Percentiles rank a stretch among this genome's conserved stretches.
Evolutionary conservation across 2,329 filamentous ascomycete genomes (phyloP).

Genomic region (Cercospora sp.): DNA sequence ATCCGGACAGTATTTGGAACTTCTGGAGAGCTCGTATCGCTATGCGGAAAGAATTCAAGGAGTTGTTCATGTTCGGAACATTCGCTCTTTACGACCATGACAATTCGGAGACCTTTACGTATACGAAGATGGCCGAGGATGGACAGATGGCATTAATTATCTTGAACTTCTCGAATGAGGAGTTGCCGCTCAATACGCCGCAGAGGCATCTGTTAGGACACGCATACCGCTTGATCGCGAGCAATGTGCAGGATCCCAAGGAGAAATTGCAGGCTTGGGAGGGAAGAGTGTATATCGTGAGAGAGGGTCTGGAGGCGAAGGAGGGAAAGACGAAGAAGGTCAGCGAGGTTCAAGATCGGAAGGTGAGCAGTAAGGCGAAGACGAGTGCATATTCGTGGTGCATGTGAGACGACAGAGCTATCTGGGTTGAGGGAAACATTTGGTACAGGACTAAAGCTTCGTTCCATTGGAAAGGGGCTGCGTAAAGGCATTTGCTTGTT

Average conservation of each 20-base stretch:
- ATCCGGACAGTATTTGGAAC: constrained; percentile 56
- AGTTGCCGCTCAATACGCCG: constrained; percentile 28
- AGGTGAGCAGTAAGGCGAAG: not conserved
- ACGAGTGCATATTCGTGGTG: not conserved
- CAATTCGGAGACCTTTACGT: constrained; percentile 56
- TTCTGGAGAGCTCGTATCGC: constrained; percentile 58
- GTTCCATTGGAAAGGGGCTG: not conserved
- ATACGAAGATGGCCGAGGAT: constrained; percentile 39
- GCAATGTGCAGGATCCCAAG: constrained; percentile 36
- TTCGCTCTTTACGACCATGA: constrained; percentile 59
- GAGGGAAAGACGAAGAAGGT: constrained; percentile 8
- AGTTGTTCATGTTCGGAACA: constrained; percentile 68
- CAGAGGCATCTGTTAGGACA: constrained; percentile 28
- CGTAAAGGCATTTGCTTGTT: not conserved
- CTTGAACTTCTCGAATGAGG: constrained; percentile 43
- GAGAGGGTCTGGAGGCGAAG: constrained; percentile 16
- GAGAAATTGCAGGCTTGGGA: constrained; percentile 40
- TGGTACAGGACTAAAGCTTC: not conserved
- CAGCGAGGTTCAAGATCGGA: constrained; percentile 20
- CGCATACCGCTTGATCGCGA: constrained; percentile 48
- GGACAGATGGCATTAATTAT: constrained; percentile 39
- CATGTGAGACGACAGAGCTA: not conserved
- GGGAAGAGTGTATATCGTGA: constrained; percentile 41
- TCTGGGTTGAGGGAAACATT: no score
- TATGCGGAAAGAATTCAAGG: constrained; percentile 60